Evolutionary conservation across 371 early-diverging fungal genomes (phyloP).

Genomic region (Rhizopus microsporus): DNA sequence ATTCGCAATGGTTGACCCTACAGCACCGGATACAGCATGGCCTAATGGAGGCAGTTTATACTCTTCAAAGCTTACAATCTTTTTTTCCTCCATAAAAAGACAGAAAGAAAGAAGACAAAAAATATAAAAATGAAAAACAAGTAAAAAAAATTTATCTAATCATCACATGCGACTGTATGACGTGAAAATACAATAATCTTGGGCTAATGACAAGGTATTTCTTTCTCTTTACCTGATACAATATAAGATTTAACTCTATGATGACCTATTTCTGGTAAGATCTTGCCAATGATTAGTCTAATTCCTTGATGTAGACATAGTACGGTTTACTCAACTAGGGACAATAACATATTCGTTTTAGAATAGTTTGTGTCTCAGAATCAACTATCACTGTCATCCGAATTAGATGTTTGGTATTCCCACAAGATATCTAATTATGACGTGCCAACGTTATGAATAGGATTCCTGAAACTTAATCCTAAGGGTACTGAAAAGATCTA

Average conservation of each 20-base stretch:
- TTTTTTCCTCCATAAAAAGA: neutral
- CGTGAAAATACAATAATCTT: too few relatives aligned
- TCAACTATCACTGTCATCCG: slow-evolving; percentile 26
- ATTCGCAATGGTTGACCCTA: slow-evolving; percentile 60
- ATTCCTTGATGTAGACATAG: slow-evolving; percentile 28
- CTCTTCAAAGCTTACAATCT: slow-evolving; percentile 42
- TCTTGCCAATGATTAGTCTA: slow-evolving; percentile 14
- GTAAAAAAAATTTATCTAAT: neutral
- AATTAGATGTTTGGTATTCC: slow-evolving; percentile 4
- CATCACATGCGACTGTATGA: neutral
- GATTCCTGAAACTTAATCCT: too few relatives aligned
- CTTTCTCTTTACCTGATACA: slow-evolving; percentile 26
- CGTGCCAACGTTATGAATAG: neutral
- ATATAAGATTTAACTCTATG: neutral
- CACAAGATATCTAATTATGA: neutral
- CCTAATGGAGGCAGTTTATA: slow-evolving; percentile 62
- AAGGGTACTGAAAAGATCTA: too few relatives aligned
- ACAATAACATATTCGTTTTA: slow-evolving; percentile 21
- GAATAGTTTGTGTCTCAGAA: slow-evolving; percentile 18
- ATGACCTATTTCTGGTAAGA: slow-evolving; percentile 6
- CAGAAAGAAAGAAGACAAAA: neutral
- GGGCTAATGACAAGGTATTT: slow-evolving; percentile 19
- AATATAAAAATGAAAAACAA: neutral
- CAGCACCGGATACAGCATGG: slow-evolving; percentile 63
- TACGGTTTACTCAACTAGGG: slow-evolving; percentile 2